Evolutionary conservation across 2,329 filamentous ascomycete genomes (phyloP), one percentile per base, ranked within the genome.

Genomic region (Microdochium trichocladiopsis): DNA sequence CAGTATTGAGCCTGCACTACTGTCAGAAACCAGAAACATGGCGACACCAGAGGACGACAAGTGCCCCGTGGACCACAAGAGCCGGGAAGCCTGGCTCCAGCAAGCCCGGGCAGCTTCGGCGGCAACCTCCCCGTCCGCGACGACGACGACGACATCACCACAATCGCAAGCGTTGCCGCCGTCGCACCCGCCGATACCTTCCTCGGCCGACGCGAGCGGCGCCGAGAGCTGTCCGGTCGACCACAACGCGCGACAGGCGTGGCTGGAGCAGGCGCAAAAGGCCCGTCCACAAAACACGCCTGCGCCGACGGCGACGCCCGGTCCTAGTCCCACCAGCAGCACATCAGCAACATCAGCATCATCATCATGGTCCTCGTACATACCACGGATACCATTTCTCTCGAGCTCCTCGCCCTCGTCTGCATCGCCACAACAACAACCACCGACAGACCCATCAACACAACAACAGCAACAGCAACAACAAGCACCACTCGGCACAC

Each of bases 51-150:
- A 58, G 23, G 55, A 49, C 24, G 60, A 56, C 18, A 64, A 65
- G 48, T 97, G 94, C 64, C 94, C 94, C 4, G 90, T 97, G 63
- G 92, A 97, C 72, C 88, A 92, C 72, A 88, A 90, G 63, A 87
- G 90, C 50, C 87, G 94, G 62, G 87, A 91, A 62, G 83, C 87
- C 61, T 99, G 93, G 93, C 80, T 97, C 36, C 76, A 80, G 53
- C 83, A 90, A 64, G 83, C 86, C 41, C 74, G 72, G 56, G 69
- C 82, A 65, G 72, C 78, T 68, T 55, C 70, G 64, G 55, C 66
- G 60, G 50, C 65, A 54, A 53, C 71, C 58, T 54, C 69, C 56
- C 58, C 69, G 61, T 51, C 68, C 66, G 57, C 66, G 63, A 51
- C 58, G 61, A 21, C 60, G 47, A 45, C 54, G 36, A 24, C 56